Evolutionary conservation across 257 asterid genomes (phyloP), one percentile per base, ranked within the genome.

Genomic region (Nicotiana otophora): DNA sequence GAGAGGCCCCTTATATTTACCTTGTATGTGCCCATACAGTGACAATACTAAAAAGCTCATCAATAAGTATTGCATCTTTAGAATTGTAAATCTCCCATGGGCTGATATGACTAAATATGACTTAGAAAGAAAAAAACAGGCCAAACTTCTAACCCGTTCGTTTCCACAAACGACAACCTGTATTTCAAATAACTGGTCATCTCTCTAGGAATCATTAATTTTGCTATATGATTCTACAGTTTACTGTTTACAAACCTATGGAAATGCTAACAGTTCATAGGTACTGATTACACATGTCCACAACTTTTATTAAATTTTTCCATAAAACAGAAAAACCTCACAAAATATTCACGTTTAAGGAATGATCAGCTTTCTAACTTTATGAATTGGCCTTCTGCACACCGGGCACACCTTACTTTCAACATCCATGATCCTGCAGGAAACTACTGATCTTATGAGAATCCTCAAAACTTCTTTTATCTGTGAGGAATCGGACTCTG

Each of bases 321-420:
- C 4, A 3, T 5, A n/a, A 19, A 4, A 34, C 17, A 5, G 11
- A 14, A 20, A 20, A 8, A 20, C 4, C 2, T 20, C 66, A 58
- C 64, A 58, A 61, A 61, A 30, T 9, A 2, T 5, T 63, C 16
- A 3, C 10, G 14, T 74, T 70, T 74, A 83, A 5, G 81, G 83
- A 72, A 83, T 70, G 6, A 83, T 20, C 65, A 85, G 7, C 39
- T 67, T 87, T 69, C 70, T 85, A 28, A 83, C 85, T 82, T 81
- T 85, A 31, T 72, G 58, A 62, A 85, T 77, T 3, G 75, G 46
- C 82, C 81, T 81, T 58, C 90, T 61, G 70, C 90, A 87, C 4
- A 87, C 65, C 19, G 88, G 90, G 70, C 88, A 87, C 10, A 46
- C 60, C 83, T n/a, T 85, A 82, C 15, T 82, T 36, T 85, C 90